Percentiles rank a stretch among this genome's conserved stretches.
Evolutionary conservation across 1,284 basidiomycete species (phyloP).

Genomic region (Tremellales sp.): DNA sequence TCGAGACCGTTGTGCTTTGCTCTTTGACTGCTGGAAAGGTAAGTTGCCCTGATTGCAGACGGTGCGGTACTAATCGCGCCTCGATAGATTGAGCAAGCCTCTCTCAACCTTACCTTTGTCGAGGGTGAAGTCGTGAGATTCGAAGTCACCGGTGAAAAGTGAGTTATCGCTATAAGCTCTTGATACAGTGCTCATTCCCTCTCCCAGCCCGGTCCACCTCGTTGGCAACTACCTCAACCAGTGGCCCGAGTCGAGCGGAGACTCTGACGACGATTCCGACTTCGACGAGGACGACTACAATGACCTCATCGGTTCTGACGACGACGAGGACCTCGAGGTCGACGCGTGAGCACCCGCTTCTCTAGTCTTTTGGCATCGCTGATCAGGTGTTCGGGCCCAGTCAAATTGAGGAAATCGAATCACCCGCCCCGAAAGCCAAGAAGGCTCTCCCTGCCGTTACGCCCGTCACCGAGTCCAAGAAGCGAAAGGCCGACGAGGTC

Average conservation of each 20-base stretch:
- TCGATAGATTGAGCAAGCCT: conserved; percentile 70
- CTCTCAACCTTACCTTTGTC: conserved; percentile 70
- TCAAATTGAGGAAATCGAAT: conserved; percentile 38
- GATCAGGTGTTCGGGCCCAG: conserved; percentile 13
- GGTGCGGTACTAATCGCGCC: neutral
- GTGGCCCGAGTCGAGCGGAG: conserved; percentile 42
- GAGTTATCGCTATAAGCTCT: conserved; percentile 18
- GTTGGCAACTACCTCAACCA: conserved; percentile 81
- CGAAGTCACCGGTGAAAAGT: conserved; percentile 80
- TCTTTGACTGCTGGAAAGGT: conserved; percentile 53
- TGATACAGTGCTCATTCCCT: conserved; percentile 10
- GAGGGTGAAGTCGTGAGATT: conserved; percentile 67
- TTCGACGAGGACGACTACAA: conserved; percentile 54
- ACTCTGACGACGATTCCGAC: conserved; percentile 48
- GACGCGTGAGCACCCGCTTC: conserved; percentile 35
- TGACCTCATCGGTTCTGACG: conserved; percentile 48
- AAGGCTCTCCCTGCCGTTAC: conserved; percentile 52
- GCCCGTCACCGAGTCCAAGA: conserved; percentile 42
- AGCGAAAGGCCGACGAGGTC: conserved; percentile 52
- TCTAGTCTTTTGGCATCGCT: neutral
- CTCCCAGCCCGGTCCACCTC: conserved; percentile 68
- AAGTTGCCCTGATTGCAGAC: conserved; percentile 8
- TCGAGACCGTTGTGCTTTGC: conserved; percentile 53
- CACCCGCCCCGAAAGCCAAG: conserved; percentile 46
- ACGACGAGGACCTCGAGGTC: conserved; percentile 56